Conservation (phyloP, 805 yeast genomes). For the Zygoascus biomembranicola region DNA sequence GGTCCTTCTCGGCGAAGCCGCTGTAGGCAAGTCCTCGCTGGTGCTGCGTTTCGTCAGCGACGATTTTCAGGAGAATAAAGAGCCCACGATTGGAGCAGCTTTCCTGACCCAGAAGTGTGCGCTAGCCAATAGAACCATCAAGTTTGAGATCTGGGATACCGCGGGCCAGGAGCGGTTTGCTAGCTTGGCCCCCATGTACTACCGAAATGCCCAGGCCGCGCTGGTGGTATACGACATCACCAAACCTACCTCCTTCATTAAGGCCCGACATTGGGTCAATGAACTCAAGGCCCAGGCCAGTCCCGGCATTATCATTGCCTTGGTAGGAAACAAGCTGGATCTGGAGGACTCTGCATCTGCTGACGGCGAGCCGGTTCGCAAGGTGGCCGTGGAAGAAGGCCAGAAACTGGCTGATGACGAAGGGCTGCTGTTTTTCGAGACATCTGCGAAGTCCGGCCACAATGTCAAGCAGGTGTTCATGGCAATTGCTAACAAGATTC, state of each 20-base stretch:
- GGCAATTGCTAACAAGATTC: slow-evolving; percentile 83
- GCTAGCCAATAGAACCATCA: slow-evolving; percentile 76
- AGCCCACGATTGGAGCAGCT: slow-evolving; percentile 98
- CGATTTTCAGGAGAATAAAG: slow-evolving; percentile 95
- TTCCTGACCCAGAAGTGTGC: slow-evolving; percentile 89
- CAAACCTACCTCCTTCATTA: slow-evolving; percentile 87
- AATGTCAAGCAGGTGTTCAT: slow-evolving; percentile 88
- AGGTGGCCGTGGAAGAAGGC: slow-evolving; percentile 83
- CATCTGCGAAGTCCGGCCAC: slow-evolving; percentile 84
- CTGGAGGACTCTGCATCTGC: slow-evolving; percentile 42
- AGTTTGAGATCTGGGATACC: slow-evolving; percentile 70
- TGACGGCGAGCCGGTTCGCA: slow-evolving; percentile 45
- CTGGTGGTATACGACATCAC: slow-evolving; percentile 92
- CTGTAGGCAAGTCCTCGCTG: slow-evolving; percentile 92
- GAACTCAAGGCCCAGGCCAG: slow-evolving; percentile 93
- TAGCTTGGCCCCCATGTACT: slow-evolving; percentile 92
- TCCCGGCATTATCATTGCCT: slow-evolving; percentile 84
- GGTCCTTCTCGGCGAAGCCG: slow-evolving; percentile 93
- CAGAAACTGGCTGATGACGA: slow-evolving; percentile 83
- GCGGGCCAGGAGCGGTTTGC: slow-evolving; percentile 99
- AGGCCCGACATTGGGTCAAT: slow-evolving; percentile 97
- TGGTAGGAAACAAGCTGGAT: slow-evolving; percentile 90
- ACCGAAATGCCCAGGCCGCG: slow-evolving; percentile 96
- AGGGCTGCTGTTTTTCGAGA: slow-evolving; percentile 47
- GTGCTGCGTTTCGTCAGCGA: slow-evolving; percentile 89